Percentiles rank a stretch among this genome's conserved stretches.
phyloP scores from a whole-genome alignment of 2,329 filamentous ascomycete genomes.

The Coniella lustricola region DNA sequence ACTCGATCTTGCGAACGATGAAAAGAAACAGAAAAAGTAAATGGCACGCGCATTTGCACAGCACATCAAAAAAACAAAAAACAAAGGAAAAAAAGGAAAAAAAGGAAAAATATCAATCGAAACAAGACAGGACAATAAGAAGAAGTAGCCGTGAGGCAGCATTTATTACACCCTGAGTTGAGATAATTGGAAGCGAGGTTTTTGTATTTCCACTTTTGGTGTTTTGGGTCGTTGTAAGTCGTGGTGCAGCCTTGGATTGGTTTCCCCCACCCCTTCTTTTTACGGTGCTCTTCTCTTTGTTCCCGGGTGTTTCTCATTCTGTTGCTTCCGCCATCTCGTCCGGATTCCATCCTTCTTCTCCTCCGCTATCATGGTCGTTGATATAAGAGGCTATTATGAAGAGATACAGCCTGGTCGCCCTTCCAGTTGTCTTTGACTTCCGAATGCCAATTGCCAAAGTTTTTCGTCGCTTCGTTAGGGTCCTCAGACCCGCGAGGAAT shows the following conservation, averaged over 20 bases:
- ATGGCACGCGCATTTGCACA: too few species aligned
- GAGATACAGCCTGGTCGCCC: neutral
- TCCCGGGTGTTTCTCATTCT: slow-evolving; percentile 4
- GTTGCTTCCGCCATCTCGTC: slow-evolving; percentile 6
- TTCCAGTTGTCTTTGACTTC: neutral
- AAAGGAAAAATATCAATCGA: slow-evolving; percentile 17
- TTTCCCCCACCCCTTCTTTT: neutral
- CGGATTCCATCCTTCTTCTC: slow-evolving; percentile 7
- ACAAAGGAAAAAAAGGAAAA: slow-evolving; percentile 22
- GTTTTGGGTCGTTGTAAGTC: neutral
- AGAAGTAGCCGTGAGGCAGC: slow-evolving; percentile 41
- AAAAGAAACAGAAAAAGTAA: neutral
- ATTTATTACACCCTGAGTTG: slow-evolving; percentile 28
- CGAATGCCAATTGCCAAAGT: neutral
- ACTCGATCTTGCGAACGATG: slow-evolving; percentile 2
- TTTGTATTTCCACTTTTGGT: slow-evolving; percentile 15
- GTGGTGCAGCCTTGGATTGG: neutral
- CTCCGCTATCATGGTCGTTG: slow-evolving; percentile 13
- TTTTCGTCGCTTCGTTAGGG: slow-evolving; percentile 1
- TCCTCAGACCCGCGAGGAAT: neutral
- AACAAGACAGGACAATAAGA: slow-evolving; percentile 1
- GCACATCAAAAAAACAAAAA: too few species aligned
- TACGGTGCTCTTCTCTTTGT: neutral
- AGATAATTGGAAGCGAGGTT: neutral
- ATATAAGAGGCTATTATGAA: slow-evolving; percentile 3